A percentile compares a stretch with the other conserved stretches of the same genome.
These are phyloP conservation scores for Bipolaris zeicola DNA, from an alignment of 2,329 filamentous ascomycete species.

Conservation along the genomic window DNA sequence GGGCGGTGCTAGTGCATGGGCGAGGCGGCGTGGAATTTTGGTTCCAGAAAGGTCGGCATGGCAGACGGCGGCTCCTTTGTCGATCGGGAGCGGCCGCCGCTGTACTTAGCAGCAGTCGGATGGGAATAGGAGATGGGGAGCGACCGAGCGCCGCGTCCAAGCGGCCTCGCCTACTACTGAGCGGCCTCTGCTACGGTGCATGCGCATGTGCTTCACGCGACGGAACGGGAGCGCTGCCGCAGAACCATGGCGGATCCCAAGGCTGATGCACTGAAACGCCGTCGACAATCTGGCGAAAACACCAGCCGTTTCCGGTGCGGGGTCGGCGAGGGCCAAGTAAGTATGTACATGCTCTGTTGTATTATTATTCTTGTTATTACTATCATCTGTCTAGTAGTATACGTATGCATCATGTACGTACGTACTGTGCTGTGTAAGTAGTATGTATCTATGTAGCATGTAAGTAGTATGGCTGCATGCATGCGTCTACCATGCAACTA, in stretches of 20 bases:
- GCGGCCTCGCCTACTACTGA: background rate
- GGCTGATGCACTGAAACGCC: slow-evolving; percentile 24
- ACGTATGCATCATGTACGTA: too few relatives aligned
- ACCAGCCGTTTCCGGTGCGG: slow-evolving; percentile 19
- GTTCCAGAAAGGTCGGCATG: slow-evolving; percentile 19
- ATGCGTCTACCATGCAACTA: too few relatives aligned
- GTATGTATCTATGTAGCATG: too few relatives aligned
- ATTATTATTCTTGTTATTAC: background rate
- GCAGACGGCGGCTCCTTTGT: slow-evolving; percentile 15
- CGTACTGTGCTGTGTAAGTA: too few relatives aligned
- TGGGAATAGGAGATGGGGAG: slow-evolving; percentile 19
- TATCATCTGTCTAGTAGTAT: too few relatives aligned
- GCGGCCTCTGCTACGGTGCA: background rate
- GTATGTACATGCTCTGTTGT: background rate
- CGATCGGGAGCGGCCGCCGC: slow-evolving; percentile 21
- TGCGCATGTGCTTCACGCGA: background rate
- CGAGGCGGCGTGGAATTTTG: slow-evolving; percentile 11
- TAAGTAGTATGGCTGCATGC: too few relatives aligned
- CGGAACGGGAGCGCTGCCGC: slow-evolving; percentile 21
- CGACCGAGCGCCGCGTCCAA: slow-evolving; percentile 14
- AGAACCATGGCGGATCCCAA: slow-evolving; percentile 15
- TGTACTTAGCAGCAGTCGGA: slow-evolving; percentile 6
- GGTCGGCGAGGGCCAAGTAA: background rate
- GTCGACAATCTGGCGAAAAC: slow-evolving; percentile 15
- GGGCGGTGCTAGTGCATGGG: slow-evolving; percentile 21